Evolutionary conservation across 2,329 filamentous ascomycete species (phyloP).

Genomic region (Paracoccidioides lutzii): DNA sequence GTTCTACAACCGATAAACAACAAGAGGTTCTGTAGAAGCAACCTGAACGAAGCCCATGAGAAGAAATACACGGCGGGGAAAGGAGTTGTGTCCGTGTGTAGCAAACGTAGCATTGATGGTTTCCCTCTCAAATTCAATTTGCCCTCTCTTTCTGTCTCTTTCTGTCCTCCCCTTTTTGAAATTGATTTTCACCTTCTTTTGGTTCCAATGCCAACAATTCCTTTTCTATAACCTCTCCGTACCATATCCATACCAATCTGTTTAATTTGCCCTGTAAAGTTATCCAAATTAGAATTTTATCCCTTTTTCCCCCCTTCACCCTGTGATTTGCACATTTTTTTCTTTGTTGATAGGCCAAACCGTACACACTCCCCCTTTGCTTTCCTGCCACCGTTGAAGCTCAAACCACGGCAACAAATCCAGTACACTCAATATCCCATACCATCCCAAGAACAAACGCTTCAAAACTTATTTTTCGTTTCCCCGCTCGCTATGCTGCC

Average conservation of each 20-base stretch:
- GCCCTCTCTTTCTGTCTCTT: not conserved
- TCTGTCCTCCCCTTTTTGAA: not conserved
- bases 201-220: conserved; percentile 1
- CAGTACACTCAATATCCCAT: not conserved
- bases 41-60: conserved; percentile 2
- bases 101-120: not conserved
- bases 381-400: too few relatives aligned
- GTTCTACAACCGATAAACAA: not conserved
- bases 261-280: conserved; percentile 3
- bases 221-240: conserved; percentile 4
- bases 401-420: too few relatives aligned
- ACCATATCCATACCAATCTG: conserved; percentile 4
- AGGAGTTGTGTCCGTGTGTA: not conserved
- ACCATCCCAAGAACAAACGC: not conserved
- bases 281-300: conserved; percentile 4
- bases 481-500: conserved; percentile 10
- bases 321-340: conserved; percentile 5
- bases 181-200: not conserved
- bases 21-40: not conserved
- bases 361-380: not conserved
- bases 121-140: conserved; percentile 4
- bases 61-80: not conserved
- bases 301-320: conserved; percentile 4
- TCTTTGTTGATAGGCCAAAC: conserved; percentile 2
- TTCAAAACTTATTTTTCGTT: not conserved